These are phyloP conservation scores for Leccinum subrobustum DNA, from an alignment of 1,284 basidiomycete species.

Conservation along the genomic window DNA sequence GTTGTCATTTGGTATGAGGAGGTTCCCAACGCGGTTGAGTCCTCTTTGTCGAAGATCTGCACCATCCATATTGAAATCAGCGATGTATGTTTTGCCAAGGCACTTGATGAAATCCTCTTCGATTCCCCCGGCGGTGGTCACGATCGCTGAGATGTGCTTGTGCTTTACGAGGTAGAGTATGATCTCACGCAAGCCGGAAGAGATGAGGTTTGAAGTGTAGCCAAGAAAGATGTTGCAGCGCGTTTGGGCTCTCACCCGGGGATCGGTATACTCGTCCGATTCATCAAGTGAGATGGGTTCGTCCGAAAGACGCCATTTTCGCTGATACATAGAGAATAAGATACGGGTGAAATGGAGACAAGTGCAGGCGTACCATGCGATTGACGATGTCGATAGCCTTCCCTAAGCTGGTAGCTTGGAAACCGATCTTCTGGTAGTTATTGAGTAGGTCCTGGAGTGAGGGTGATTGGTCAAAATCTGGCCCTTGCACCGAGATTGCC, in stretches of 20 bases:
- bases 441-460: conserved; percentile 73
- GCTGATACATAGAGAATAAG: conserved; percentile 41
- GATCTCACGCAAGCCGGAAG: conserved; percentile 93
- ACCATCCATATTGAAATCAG: conserved; percentile 91
- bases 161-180: conserved; percentile 94
- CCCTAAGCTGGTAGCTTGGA: conserved; percentile 91
- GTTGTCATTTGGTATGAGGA: conserved; percentile 97
- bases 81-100: conserved; percentile 92
- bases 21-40: conserved; percentile 98
- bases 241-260: conserved; percentile 62
- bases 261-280: conserved; percentile 58
- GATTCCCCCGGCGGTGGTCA: conserved; percentile 97
- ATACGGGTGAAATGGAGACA: conserved; percentile 6
- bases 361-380: conserved; percentile 64
- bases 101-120: conserved; percentile 99
- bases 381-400: conserved; percentile 90
- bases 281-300: conserved; percentile 72
- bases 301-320: conserved; percentile 82
- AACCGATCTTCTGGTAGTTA: conserved; percentile 89
- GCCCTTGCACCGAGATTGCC: conserved; percentile 80
- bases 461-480: conserved; percentile 76
- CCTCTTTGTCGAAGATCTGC: conserved; percentile 84
- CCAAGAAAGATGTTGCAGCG: conserved; percentile 92
- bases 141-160: conserved; percentile 86
- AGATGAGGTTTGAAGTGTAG: conserved; percentile 98